phyloP scores from a whole-genome alignment of 2,329 filamentous ascomycete species.

The Exophiala phaeomuriformis region DNA sequence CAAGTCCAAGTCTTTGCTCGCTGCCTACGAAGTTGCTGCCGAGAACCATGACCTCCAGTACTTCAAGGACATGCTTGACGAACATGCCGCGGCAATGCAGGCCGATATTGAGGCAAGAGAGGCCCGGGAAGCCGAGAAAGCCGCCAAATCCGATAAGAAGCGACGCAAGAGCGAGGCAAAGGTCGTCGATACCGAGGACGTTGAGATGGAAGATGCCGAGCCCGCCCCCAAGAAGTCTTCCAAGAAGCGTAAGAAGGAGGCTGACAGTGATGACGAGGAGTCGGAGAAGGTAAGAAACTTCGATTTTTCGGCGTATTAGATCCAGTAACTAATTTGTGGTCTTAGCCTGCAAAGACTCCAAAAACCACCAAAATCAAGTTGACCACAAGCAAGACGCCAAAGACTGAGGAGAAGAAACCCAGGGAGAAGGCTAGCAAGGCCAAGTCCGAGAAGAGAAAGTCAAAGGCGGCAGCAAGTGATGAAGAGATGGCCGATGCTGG shows the following conservation, averaged over 20 bases:
- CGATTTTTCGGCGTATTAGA: neutral
- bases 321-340: constrained; percentile 10
- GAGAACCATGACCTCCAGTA: constrained; percentile 69
- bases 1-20: constrained; percentile 74
- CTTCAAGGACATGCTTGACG: constrained; percentile 70
- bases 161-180: constrained; percentile 41
- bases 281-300: constrained; percentile 53
- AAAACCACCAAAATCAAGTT: constrained; percentile 55
- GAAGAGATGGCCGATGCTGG: constrained; percentile 53
- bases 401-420: constrained; percentile 42
- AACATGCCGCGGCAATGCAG: constrained; percentile 50
- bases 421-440: constrained; percentile 52
- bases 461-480: constrained; percentile 46
- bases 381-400: constrained; percentile 53
- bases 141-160: constrained; percentile 48
- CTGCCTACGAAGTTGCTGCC: constrained; percentile 71
- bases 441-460: constrained; percentile 53
- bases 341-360: constrained; percentile 55
- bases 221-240: constrained; percentile 50
- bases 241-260: constrained; percentile 77
- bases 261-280: constrained; percentile 63
- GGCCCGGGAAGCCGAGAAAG: constrained; percentile 54
- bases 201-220: constrained; percentile 41
- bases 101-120: constrained; percentile 59
- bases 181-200: constrained; percentile 39